Conservation (phyloP, 2,329 filamentous ascomycete species). For the Fusarium brevicatenulatum region DNA sequence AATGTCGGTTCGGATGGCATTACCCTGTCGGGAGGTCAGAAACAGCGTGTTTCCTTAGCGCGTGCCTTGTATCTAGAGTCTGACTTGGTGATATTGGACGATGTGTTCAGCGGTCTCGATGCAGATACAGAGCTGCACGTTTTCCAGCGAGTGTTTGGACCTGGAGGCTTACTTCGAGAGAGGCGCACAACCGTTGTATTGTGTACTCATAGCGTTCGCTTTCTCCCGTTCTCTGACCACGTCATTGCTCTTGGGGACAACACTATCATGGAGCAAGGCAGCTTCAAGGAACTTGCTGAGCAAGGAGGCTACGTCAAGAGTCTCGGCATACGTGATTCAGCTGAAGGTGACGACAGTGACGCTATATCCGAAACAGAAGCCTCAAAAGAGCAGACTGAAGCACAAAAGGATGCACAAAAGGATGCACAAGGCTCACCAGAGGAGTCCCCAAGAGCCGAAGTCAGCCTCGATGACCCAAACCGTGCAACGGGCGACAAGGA, state of each 20-base stretch:
- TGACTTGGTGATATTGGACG: constrained; percentile 58
- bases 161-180: constrained; percentile 52
- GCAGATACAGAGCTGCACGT: constrained; percentile 56
- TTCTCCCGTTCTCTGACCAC: constrained; percentile 53
- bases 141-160: constrained; percentile 55
- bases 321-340: constrained; percentile 45
- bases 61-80: constrained; percentile 56
- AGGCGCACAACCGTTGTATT: constrained; percentile 55
- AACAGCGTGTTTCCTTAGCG: constrained; percentile 53
- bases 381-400: background rate
- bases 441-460: background rate
- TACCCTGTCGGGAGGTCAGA: constrained; percentile 55
- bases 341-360: background rate
- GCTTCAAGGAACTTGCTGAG: constrained; percentile 39
- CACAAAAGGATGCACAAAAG: constrained; percentile 30
- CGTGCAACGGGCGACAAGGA: constrained; percentile 47
- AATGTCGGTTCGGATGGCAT: constrained; percentile 54
- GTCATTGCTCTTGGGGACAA: constrained; percentile 58
- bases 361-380: rapidly evolving
- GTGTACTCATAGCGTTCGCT: constrained; percentile 47
- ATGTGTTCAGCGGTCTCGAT: constrained; percentile 57
- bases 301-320: constrained; percentile 53
- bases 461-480: constrained; percentile 24
- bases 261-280: constrained; percentile 54
- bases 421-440: background rate